Evolutionary conservation across 2,329 filamentous ascomycete genomes (phyloP), one percentile per base, ranked within the genome.

Genomic region (Trichoderma koningii): DNA sequence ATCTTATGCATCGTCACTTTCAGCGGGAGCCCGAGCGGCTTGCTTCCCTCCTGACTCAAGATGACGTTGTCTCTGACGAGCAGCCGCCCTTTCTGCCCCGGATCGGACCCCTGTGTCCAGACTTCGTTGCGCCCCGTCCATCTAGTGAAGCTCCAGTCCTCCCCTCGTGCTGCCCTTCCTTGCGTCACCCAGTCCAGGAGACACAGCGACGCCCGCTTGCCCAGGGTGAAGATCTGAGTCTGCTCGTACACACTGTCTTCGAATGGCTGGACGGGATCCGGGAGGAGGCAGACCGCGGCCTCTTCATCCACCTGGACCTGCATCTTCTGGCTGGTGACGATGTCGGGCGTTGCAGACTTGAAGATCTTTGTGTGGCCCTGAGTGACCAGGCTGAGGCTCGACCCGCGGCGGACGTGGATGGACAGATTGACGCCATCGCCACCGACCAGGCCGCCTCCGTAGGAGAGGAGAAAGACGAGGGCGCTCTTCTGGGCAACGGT

Each of bases 281-380:
- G 95, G 12, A 98, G 84, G 67, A 90, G 81, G 71, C 88, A 89
- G 15, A 90, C 79, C 1, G 82, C 83, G 7, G 81, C 85, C 23
- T 76, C 79, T 15, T 80, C 71, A 26, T 80, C 78, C 60, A 90
- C 77, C 3, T 75, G 75, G 38, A 85, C 82, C 14, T 78, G 74
- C 66, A 90, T 75, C 1, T 74, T 79, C 75, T 90, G 88, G 21
- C 82, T 80, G 1, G 88, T 89, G 52, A 85, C 74, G 14, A 85
- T 76, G 48, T 84, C 79, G 42, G 78, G 78, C 63, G 81, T 79
- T 55, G 85, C 76, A 0, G 92, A 90, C 74, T 95, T 96, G 84
- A 97, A 98, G 71, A 99, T 88, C 79, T 98, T 99, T 66, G 95
- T 98, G 77, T 93, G 92, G 60, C 94, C 94, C 80, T 89, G 87